Base-by-base conservation (phyloP, 805 yeast genomes). In the Priceomyces medius region DNA sequence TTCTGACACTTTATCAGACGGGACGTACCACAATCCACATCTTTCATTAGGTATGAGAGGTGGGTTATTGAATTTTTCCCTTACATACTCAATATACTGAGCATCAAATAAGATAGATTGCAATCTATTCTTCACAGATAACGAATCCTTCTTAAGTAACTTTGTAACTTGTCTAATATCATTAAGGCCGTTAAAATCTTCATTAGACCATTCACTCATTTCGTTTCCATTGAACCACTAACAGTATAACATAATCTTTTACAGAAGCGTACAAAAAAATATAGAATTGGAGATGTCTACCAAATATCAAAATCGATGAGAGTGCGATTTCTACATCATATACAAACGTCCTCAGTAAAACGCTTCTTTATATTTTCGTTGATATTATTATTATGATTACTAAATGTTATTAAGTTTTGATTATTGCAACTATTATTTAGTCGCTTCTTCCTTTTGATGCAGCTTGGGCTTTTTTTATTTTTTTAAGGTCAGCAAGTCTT, bases 11-110 rank as follows among this genome's bases (percentile, higher is more conserved):
- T 49, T 35, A 0, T 45, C 41, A 0, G 85, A 80, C 0, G 76
- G 68, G 3, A 83, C 77, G 51, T 89, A 89, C 97, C 97, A 89
- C 10, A 78, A 55, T 0, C 97, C 97, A 60, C 96, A 88, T 38
- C 97, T 64, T 57, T 85, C 91, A 58, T 89, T 89, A 4, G 96
- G 85, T 2, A 81, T 58, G 7, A 79, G 36, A 5, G 85, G 83
- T 10, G 54, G 39, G 7, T 43, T 40, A n/a, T 42, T 37, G 17
- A 46, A 40, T 3, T 35, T 35, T 21, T 38, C 46, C n/a, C 38
- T 44, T 34, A 54, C 39, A 2, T 59, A 54, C 6, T 51, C 45
- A 0, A 85, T 73, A 58, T 78, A 85, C 12, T 56, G 37, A 4
- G 79, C 60, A 53, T 89, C 97, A 29, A 73, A 68, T 0, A 78